These are phyloP conservation scores for Xanthoconium purpureum DNA, from an alignment of 768 basidiomycete genomes.

Conservation along the genomic window DNA sequence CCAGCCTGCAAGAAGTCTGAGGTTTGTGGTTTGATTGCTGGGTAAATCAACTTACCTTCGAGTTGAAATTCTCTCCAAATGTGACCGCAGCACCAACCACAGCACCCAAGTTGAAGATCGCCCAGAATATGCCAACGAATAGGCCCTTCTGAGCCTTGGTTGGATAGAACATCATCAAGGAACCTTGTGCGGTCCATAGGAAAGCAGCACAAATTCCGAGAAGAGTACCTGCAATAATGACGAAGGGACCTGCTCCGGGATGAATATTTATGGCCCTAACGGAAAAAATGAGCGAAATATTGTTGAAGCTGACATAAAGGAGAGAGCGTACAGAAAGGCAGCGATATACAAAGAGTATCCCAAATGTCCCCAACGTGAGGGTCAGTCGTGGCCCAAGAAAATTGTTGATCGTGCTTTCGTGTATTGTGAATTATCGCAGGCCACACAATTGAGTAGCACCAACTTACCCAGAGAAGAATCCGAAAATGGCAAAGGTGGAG, in stretches of 20 bases:
- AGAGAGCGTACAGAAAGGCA: too few species aligned
- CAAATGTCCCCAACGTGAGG: too few species aligned
- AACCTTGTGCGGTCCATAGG: conserved; percentile 77
- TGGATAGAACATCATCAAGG: conserved; percentile 76
- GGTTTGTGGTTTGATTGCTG: conserved; percentile 38
- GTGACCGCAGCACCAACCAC: conserved; percentile 62
- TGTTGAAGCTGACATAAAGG: too few species aligned
- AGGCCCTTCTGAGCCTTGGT: conserved; percentile 71
- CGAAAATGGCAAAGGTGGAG: conserved; percentile 53
- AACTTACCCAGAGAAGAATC: conserved; percentile 64
- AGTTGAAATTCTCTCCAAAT: conserved; percentile 38
- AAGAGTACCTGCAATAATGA: conserved; percentile 65
- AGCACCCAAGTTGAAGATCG: conserved; percentile 71
- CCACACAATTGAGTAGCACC: too few species aligned
- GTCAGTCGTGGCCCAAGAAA: background rate
- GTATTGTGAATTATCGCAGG: too few species aligned
- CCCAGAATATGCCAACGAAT: conserved; percentile 77
- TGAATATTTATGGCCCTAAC: conserved; percentile 68
- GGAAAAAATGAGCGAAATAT: too few species aligned
- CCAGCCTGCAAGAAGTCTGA: conserved; percentile 25
- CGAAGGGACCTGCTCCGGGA: conserved; percentile 53
- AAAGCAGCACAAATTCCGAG: conserved; percentile 68
- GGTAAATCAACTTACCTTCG: too few species aligned
- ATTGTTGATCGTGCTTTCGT: background rate
- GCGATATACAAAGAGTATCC: too few species aligned